Evolutionary conservation across 306 rosid species (phyloP).

Genomic region (Lathyrus sativus): DNA sequence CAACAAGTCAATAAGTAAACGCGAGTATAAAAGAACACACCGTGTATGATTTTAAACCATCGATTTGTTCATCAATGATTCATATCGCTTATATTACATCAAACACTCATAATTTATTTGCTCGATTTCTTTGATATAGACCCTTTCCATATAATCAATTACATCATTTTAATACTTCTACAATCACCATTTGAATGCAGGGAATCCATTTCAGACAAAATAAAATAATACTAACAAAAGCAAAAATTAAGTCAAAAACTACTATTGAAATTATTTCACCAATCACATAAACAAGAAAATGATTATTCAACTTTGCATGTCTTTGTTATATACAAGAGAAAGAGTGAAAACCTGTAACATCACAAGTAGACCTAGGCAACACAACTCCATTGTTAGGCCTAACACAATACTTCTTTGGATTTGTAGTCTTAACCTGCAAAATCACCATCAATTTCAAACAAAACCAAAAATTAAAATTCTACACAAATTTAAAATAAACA

Average conservation of each 20-base stretch:
- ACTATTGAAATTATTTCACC: slow-evolving; percentile 16
- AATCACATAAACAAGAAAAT: background rate
- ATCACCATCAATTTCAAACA: slow-evolving; percentile 40
- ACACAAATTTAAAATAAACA: slow-evolving; percentile 1
- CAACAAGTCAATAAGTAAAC: slow-evolving; percentile 19
- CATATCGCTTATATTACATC: background rate
- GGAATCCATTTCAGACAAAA: background rate
- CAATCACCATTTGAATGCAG: background rate
- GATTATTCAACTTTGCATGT: slow-evolving; percentile 25
- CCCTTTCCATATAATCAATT: background rate
- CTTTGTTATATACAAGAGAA: background rate
- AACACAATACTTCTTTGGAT: slow-evolving; percentile 94
- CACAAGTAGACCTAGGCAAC: slow-evolving; percentile 82
- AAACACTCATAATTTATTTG: too few species aligned
- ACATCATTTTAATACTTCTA: background rate
- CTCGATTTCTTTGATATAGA: background rate
- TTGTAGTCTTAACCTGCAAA: slow-evolving; percentile 83
- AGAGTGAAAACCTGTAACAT: slow-evolving; percentile 58
- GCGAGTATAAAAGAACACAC: background rate
- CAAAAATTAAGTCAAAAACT: background rate
- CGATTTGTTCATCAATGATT: background rate
- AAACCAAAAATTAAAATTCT: slow-evolving; percentile 41
- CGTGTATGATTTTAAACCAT: background rate
- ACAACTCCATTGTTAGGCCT: slow-evolving; percentile 95
- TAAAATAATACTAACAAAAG: background rate